Base-by-base conservation (phyloP, 306 rosid species). In the Sindora glabra region DNA sequence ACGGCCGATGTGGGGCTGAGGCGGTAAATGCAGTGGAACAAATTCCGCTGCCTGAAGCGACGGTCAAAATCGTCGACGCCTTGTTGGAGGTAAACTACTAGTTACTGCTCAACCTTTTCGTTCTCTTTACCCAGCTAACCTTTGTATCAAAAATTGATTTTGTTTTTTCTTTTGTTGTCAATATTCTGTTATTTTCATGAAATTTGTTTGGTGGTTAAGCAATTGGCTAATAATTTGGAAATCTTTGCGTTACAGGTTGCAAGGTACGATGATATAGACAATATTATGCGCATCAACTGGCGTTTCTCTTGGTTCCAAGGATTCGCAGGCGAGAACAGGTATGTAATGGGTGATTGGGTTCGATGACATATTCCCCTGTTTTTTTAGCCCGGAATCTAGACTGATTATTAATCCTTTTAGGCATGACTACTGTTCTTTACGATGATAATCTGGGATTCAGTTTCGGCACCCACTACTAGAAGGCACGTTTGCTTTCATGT, bases 271-370 rank as follows among this genome's bases (percentile, higher is more conserved):
- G 96, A 83, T 64, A 45, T 85, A n/a, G 79, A 87, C 10, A 92
- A 85, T 65, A 54, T 83, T 59, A 61, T 17, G 40, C 75, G 82
- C 65, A 51, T 69, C 84, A 7, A 41, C 33, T 14, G 89, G 86
- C 13, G 72, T 91, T 69, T 66, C 84, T 39, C 92, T 91, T 33
- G 70, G 77, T 68, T 85, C 89, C 39, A 85, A 73, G 86, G 97
- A 87, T 65, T 78, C 75, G 10, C 79, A 70, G 10, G 84, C 89
- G 32, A 80, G 90, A 54, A 87, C 95, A 70, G 95, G 96, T 89
- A 60, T 2, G 2, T 10, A 4, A 5, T 10, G 2, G 44, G 6
- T 29, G 17, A 17, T 32, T 59, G 18, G 3, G 8, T 19, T 3
- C 15, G 0, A 10, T 5, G 26, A 38, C 13, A 41, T 5, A 3